phyloP scores from a whole-genome alignment of 805 yeast genomes.

The Cyberlindnera mississippiensis region DNA sequence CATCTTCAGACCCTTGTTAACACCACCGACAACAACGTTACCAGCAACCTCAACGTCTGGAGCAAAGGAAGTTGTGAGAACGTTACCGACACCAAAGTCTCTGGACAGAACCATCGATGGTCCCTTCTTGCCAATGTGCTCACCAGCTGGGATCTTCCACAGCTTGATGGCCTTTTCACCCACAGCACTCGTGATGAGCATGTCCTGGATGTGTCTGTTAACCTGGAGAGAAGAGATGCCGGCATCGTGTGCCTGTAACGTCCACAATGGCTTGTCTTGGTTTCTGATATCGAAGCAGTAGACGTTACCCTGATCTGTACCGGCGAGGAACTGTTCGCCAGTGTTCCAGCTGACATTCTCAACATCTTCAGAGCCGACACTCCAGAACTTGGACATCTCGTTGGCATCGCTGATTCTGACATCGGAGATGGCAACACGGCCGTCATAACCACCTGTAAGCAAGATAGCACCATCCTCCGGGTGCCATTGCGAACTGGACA shows the following conservation, averaged over 20 bases:
- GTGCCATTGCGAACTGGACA: constrained; percentile 88
- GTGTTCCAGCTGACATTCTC: constrained; percentile 76
- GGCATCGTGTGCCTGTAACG: constrained; percentile 93
- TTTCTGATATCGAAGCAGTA: constrained; percentile 84
- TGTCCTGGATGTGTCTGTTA: constrained; percentile 62
- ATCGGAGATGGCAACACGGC: constrained; percentile 77
- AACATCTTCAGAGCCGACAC: constrained; percentile 73
- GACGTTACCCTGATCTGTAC: constrained; percentile 87
- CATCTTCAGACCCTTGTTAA: constrained; percentile 74
- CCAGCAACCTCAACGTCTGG: constrained; percentile 87
- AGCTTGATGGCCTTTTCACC: constrained; percentile 82
- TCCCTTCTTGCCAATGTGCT: constrained; percentile 22
- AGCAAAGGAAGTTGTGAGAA: constrained; percentile 76
- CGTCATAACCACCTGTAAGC: constrained; percentile 91
- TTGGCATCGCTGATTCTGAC: constrained; percentile 67
- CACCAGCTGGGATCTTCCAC: constrained; percentile 64
- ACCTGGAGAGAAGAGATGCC: constrained; percentile 82
- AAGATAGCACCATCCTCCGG: constrained; percentile 60
- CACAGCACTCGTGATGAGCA: constrained; percentile 85
- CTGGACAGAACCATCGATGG: constrained; percentile 90
- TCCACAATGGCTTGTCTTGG: constrained; percentile 76
- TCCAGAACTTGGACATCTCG: constrained; percentile 60
- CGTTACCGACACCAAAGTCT: constrained; percentile 93
- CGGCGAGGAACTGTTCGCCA: constrained; percentile 64
- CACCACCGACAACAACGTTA: constrained; percentile 82